A percentile compares a stretch with the other conserved stretches of the same genome.
These are phyloP conservation scores for Sparassis latifolia DNA, from an alignment of 1,284 basidiomycete genomes.

Conservation along the genomic window DNA sequence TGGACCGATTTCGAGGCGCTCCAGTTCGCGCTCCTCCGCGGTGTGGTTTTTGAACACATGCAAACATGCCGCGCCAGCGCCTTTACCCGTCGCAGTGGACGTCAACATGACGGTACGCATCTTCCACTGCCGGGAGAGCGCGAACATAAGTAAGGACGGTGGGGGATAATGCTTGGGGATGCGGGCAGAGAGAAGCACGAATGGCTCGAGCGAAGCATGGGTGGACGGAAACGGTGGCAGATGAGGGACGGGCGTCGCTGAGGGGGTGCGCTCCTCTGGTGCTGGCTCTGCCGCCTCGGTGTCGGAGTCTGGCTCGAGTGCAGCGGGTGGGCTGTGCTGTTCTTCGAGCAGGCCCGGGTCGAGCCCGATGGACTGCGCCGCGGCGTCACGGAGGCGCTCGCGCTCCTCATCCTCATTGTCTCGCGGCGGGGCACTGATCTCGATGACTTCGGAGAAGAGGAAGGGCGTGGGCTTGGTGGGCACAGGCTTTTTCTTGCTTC, in stretches of 20 bases:
- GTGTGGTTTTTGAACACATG: slow-evolving; percentile 62
- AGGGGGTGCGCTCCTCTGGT: slow-evolving; percentile 9
- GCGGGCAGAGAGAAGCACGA: slow-evolving; percentile 42
- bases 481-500: slow-evolving; percentile 33
- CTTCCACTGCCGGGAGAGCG: slow-evolving; percentile 70
- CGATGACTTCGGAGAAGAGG: slow-evolving; percentile 62
- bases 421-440: slow-evolving; percentile 49
- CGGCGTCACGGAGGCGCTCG: slow-evolving; percentile 62
- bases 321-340: slow-evolving; percentile 4
- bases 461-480: slow-evolving; percentile 24
- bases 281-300: slow-evolving; percentile 13
- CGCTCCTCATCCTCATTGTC: slow-evolving; percentile 66
- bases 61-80: slow-evolving; percentile 43
- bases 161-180: slow-evolving; percentile 62
- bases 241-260: slow-evolving; percentile 11
- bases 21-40: slow-evolving; percentile 58
- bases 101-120: slow-evolving; percentile 57
- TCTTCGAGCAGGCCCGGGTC: slow-evolving; percentile 30
- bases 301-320: slow-evolving; percentile 8
- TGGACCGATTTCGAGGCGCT: slow-evolving; percentile 67
- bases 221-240: slow-evolving; percentile 59
- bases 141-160: slow-evolving; percentile 60
- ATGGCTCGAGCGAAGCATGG: slow-evolving; percentile 40
- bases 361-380: slow-evolving; percentile 69
- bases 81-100: slow-evolving; percentile 26